phyloP scores from a whole-genome alignment of 2,329 filamentous ascomycete genomes.

The Pestalotiopsis fici region DNA sequence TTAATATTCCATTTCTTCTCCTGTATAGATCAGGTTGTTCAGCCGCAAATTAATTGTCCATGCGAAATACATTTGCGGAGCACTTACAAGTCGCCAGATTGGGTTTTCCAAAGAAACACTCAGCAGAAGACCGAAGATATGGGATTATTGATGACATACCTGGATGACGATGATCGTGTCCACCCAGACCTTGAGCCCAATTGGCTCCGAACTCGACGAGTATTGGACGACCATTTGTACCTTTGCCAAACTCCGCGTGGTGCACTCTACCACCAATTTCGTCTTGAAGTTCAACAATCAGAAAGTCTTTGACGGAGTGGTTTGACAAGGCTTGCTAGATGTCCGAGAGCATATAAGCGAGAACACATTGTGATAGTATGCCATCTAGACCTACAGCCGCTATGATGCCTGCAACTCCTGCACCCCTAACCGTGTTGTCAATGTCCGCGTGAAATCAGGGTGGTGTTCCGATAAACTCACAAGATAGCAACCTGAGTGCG shows the following conservation, averaged over 20 bases:
- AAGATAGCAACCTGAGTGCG: constrained; percentile 1
- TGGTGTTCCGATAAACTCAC: not conserved
- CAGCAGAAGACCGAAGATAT: not conserved
- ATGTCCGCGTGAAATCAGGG: not conserved
- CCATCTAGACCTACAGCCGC: not conserved
- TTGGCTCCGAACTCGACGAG: constrained; percentile 68
- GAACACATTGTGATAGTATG: not conserved
- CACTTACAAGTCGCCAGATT: not conserved
- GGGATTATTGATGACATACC: not conserved
- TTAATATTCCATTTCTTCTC: not conserved
- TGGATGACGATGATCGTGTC: not conserved
- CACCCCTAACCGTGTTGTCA: not conserved
- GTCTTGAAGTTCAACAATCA: constrained; percentile 65
- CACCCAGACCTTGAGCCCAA: constrained; percentile 47
- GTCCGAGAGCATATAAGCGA: not conserved
- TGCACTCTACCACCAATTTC: constrained; percentile 63
- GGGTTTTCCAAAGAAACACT: not conserved
- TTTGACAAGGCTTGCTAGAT: constrained; percentile 58
- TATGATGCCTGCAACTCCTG: not conserved
- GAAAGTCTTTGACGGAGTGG: constrained; percentile 61
- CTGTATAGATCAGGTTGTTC: not conserved
- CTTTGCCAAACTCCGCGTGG: constrained; percentile 57
- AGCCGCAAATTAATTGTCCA: not conserved
- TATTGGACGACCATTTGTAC: constrained; percentile 51
- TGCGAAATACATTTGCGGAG: too few species aligned